Conservation (phyloP, 768 basidiomycete species). For the Sporobolomyces pararoseus region DNA sequence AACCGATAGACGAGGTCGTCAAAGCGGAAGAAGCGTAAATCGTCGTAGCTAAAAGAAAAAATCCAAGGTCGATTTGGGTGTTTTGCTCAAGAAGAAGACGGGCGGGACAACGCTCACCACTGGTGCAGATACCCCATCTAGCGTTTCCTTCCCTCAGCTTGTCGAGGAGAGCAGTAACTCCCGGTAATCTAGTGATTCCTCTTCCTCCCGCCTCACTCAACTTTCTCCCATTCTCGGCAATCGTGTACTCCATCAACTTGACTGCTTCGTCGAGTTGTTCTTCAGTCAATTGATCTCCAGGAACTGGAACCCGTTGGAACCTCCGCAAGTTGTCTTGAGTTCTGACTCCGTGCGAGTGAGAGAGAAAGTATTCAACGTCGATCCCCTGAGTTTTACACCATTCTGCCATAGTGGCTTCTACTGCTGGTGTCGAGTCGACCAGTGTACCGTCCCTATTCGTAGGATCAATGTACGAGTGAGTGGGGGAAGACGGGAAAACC, state of each 20-base stretch:
- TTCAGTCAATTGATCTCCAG: constrained; percentile 14
- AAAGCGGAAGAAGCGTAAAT: constrained; percentile 68
- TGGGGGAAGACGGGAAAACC: neutral
- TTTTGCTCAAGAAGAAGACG: no score
- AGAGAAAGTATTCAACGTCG: constrained; percentile 34
- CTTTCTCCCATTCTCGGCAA: constrained; percentile 33
- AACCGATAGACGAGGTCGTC: constrained; percentile 58
- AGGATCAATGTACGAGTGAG: neutral
- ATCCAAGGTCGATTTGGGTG: neutral
- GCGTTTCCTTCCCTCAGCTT: constrained; percentile 58
- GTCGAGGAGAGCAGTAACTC: constrained; percentile 59
- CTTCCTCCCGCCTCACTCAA: constrained; percentile 30
- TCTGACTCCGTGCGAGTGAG: constrained; percentile 38
- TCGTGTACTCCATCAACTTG: constrained; percentile 26
- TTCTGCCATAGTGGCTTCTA: constrained; percentile 25
- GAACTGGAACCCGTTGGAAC: constrained; percentile 30
- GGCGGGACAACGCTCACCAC: no score
- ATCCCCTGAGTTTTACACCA: constrained; percentile 36
- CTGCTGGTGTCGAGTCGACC: constrained; percentile 40
- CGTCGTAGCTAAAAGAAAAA: constrained; percentile 63
- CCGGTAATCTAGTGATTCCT: constrained; percentile 60
- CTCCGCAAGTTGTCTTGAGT: constrained; percentile 41
- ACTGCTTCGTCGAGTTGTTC: constrained; percentile 28
- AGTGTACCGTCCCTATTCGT: constrained; percentile 40
- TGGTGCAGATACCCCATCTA: constrained; percentile 81